Percentiles rank a stretch among this genome's conserved stretches.
Evolutionary conservation across 805 yeast genomes (phyloP).

Genomic region (Nakazawaea anatomiae): DNA sequence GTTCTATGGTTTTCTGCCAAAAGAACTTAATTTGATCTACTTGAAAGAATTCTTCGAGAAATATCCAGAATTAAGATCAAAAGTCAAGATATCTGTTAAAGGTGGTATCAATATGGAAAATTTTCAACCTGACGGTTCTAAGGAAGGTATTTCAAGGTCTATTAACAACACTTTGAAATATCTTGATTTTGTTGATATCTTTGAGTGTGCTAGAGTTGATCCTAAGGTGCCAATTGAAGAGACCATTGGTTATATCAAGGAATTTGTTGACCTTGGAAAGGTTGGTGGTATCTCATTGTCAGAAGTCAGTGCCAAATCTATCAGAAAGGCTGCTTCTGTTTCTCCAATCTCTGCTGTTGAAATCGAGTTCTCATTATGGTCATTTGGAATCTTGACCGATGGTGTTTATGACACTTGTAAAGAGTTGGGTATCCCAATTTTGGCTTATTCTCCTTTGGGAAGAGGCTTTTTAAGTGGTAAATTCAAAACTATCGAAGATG

Average conservation of each 20-base stretch:
- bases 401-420: conserved; percentile 60
- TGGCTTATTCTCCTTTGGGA: conserved; percentile 82
- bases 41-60: conserved; percentile 51
- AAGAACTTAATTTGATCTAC: conserved; percentile 47
- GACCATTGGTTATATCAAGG: conserved; percentile 49
- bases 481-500: conserved; percentile 36
- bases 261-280: conserved; percentile 54
- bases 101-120: conserved; percentile 45
- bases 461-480: conserved; percentile 72
- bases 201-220: conserved; percentile 72
- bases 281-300: conserved; percentile 70
- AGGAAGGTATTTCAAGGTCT: conserved; percentile 39
- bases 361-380: conserved; percentile 69
- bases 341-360: conserved; percentile 66
- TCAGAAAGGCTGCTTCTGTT: conserved; percentile 50
- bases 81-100: conserved; percentile 61
- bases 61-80: conserved; percentile 48
- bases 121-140: conserved; percentile 42
- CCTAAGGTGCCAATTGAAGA: conserved; percentile 49
- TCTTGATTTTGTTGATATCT: conserved; percentile 44
- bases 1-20: conserved; percentile 55
- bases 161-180: conserved; percentile 37
- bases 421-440: conserved; percentile 54
- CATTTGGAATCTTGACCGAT: conserved; percentile 53
- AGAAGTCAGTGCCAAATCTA: conserved; percentile 61